Percentiles rank a stretch among this genome's conserved stretches.
Evolutionary conservation across 768 basidiomycete species (phyloP).

Genomic region (Russula sp.): DNA sequence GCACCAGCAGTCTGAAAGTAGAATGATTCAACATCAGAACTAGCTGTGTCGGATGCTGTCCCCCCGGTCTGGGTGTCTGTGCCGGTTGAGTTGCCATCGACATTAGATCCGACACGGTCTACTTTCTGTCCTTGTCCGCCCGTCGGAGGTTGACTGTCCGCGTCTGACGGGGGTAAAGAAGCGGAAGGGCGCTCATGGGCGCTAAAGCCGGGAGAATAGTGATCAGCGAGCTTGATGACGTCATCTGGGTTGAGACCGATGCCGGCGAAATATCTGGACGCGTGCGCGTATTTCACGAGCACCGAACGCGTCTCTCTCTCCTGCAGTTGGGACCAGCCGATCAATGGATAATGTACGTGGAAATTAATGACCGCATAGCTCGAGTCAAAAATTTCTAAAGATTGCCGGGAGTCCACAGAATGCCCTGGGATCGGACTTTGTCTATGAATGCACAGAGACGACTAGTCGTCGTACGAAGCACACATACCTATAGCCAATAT

Average conservation of each 20-base stretch:
- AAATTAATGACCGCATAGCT: conserved; percentile 24
- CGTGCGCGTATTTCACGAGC: conserved; percentile 31
- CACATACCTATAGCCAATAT: background rate
- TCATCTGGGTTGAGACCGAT: conserved; percentile 31
- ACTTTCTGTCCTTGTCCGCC: background rate
- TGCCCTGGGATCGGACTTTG: background rate
- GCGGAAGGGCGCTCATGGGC: conserved; percentile 11
- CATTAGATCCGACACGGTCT: background rate
- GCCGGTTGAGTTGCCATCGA: conserved; percentile 3
- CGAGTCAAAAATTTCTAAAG: conserved; percentile 25
- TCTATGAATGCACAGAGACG: background rate
- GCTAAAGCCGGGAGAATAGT: conserved; percentile 24
- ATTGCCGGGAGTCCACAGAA: conserved; percentile 2
- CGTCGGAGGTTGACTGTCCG: background rate
- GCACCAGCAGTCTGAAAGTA: background rate
- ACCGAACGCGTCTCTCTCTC: conserved; percentile 28
- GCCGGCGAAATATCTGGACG: conserved; percentile 29
- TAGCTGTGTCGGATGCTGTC: conserved; percentile 20
- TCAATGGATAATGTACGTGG: background rate
- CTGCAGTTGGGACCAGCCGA: conserved; percentile 19
- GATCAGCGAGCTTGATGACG: conserved; percentile 24
- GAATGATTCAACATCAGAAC: conserved; percentile 23
- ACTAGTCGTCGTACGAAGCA: background rate
- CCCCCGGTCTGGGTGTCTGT: conserved; percentile 6
- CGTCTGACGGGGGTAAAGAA: background rate